Conservation (phyloP, 805 yeast species). For the Wickerhamiella musiphila region DNA sequence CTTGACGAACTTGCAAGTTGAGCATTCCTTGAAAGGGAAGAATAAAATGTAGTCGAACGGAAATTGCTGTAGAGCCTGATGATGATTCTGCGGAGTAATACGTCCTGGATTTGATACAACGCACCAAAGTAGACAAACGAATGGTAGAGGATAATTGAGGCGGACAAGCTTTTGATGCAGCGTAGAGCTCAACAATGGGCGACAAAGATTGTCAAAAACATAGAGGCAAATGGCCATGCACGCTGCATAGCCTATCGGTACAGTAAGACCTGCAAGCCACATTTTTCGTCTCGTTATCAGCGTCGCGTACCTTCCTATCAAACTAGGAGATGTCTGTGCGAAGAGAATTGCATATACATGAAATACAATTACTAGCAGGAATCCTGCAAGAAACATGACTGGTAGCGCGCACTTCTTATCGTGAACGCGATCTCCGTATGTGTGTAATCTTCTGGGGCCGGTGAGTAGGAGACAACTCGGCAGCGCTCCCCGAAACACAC, state of each 20-base stretch:
- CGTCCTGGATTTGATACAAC: slow-evolving; percentile 25
- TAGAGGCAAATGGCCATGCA: slow-evolving; percentile 10
- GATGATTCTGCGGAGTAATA: slow-evolving; percentile 17
- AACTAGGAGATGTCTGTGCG: slow-evolving; percentile 1
- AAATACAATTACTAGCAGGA: not conserved
- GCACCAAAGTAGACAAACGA: slow-evolving; percentile 14
- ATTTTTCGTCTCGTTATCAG: slow-evolving; percentile 1
- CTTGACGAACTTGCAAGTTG: slow-evolving; percentile 30
- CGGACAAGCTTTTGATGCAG: slow-evolving; percentile 10
- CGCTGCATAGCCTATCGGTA: slow-evolving; percentile 11
- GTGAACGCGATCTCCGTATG: too few relatives aligned
- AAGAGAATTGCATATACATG: slow-evolving; percentile 2
- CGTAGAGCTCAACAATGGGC: not conserved
- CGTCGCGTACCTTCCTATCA: not conserved
- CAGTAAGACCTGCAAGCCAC: slow-evolving; percentile 8
- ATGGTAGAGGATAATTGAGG: slow-evolving; percentile 11
- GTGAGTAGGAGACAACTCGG: too few relatives aligned
- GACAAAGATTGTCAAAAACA: slow-evolving; percentile 9
- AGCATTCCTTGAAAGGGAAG: slow-evolving; percentile 29
- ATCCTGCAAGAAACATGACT: too few relatives aligned
- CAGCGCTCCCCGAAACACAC: too few relatives aligned
- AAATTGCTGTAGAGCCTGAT: slow-evolving; percentile 15
- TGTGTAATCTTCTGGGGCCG: too few relatives aligned
- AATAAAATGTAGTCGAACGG: slow-evolving; percentile 36
- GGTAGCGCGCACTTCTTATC: too few relatives aligned